These are phyloP conservation scores for Mycotypha africana DNA, from an alignment of 371 early-diverging fungal genomes.

Conservation along the genomic window DNA sequence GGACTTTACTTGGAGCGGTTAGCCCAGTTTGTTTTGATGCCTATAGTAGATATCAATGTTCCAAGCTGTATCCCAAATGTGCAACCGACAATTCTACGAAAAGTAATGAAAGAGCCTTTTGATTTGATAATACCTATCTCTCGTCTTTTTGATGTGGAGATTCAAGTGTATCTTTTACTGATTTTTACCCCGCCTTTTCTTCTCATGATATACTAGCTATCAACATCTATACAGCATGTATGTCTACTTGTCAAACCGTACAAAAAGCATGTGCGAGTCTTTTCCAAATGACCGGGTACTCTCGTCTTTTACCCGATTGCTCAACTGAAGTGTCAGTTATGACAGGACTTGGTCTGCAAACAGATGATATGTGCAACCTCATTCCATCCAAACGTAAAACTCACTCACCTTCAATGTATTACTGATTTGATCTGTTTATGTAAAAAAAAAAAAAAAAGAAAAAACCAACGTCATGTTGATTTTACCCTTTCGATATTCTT, in stretches of 20 bases:
- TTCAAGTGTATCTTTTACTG: too few species aligned
- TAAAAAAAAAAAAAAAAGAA: too few species aligned
- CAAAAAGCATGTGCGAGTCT: slow-evolving; percentile 1
- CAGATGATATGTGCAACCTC: slow-evolving; percentile 14
- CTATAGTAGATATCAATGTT: slow-evolving; percentile 15
- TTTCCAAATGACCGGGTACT: slow-evolving; percentile 3
- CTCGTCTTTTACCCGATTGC: slow-evolving; percentile 10
- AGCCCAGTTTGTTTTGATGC: slow-evolving; percentile 17
- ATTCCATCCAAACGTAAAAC: slow-evolving; percentile 16
- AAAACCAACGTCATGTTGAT: too few species aligned
- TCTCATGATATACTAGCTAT: slow-evolving; percentile 4
- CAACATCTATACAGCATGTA: slow-evolving; percentile 8
- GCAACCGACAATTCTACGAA: slow-evolving; percentile 4
- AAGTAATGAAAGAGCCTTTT: slow-evolving; percentile 2
- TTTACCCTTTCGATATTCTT: too few species aligned
- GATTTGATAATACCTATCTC: too few species aligned
- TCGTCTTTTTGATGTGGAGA: too few species aligned
- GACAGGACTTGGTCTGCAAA: slow-evolving; percentile 4
- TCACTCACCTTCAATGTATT: too few species aligned
- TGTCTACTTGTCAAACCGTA: slow-evolving; percentile 9
- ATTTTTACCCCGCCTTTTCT: too few species aligned
- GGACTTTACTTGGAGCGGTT: background rate
- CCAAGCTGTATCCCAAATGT: slow-evolving; percentile 21
- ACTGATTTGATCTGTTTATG: too few species aligned
- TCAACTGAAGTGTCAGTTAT: background rate